phyloP scores from a whole-genome alignment of 2,329 filamentous ascomycete genomes.

The Cryphonectria naterciae region DNA sequence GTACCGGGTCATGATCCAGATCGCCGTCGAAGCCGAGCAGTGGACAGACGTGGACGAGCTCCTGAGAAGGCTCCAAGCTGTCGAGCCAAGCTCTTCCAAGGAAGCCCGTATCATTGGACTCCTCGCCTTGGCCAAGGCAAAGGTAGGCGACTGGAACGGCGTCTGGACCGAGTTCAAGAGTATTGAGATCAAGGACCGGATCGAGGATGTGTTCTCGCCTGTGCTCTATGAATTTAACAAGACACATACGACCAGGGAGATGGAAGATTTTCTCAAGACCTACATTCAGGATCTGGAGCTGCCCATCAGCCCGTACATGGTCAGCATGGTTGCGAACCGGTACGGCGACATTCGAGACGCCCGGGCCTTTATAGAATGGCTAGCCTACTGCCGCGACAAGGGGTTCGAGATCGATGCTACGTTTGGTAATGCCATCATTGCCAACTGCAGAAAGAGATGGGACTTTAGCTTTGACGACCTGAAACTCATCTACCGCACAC shows the following conservation, averaged over 20 bases:
- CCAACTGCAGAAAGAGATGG: slow-evolving; percentile 44
- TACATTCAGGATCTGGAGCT: slow-evolving; percentile 43
- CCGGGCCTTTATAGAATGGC: slow-evolving; percentile 45
- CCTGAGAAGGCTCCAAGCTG: slow-evolving; percentile 34
- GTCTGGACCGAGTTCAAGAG: slow-evolving; percentile 41
- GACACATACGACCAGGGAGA: slow-evolving; percentile 45
- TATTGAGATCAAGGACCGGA: slow-evolving; percentile 34
- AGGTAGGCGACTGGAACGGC: slow-evolving; percentile 46
- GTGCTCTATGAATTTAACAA: slow-evolving; percentile 45
- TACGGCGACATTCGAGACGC: slow-evolving; percentile 46
- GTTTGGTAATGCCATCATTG: slow-evolving; percentile 46
- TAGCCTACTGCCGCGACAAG: slow-evolving; percentile 42
- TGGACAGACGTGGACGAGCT: slow-evolving; percentile 38
- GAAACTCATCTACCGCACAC: slow-evolving; percentile 39
- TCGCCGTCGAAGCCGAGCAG: slow-evolving; percentile 43
- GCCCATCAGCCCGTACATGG: slow-evolving; percentile 41
- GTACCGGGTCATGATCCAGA: slow-evolving; percentile 47
- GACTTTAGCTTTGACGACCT: slow-evolving; percentile 43
- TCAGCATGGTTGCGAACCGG: slow-evolving; percentile 48
- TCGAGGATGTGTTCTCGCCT: slow-evolving; percentile 41
- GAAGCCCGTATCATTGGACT: slow-evolving; percentile 43
- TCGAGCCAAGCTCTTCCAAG: slow-evolving; percentile 34
- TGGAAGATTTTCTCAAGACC: slow-evolving; percentile 44
- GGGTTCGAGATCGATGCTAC: slow-evolving; percentile 43
- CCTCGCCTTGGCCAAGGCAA: slow-evolving; percentile 43